Evolutionary conservation across 352 stramenopile genomes (phyloP), one percentile per base, ranked within the genome.

Genomic region (Globisporangium splendens): DNA sequence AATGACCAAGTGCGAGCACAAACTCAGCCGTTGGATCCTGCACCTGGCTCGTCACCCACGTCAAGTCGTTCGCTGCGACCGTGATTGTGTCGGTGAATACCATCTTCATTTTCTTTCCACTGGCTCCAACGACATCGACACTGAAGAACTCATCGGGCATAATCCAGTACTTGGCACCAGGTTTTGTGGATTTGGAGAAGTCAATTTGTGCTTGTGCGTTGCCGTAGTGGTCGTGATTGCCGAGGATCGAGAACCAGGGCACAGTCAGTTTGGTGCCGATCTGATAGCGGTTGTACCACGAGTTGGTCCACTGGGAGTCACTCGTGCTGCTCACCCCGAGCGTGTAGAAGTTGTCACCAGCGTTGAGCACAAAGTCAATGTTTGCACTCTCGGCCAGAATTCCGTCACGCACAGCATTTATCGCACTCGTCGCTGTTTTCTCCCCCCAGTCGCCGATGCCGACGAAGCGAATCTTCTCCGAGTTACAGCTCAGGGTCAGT

Each of bases 321-420:
- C 43, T 73, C 28, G 47, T 69, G 49, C 48, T 65, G 52, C 35
- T 46, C 24, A 78, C 72, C 35, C 72, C 72, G 21, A 69, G 59
- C 35, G 62, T 54, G 61, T 78, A 76, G 33, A 80, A 80, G 62
- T 78, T 80, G 67, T 80, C 70, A 13, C 72, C 69, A n/a, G 65
- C 61, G 8, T 62, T 62, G 8, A 77, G 47, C 49, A 80, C 51
- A 33, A 75, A 80, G 63, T 73, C 67, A 54, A 63, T 68, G 21
- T 60, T 52, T 17, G 47, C 54, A 0, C 50, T 66, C 46, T 66
- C 58, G 17, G 72, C 65, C 20, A 68, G 43, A 35, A 77, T 50
- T 12, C 66, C 69, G 50, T 77, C 66, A 24, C 66, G 69, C 22
- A 77, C 66, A 10, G 62, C 69, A 14, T 72, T 56, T 28, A 74